Percentiles rank a stretch among this genome's conserved stretches.
phyloP scores from a whole-genome alignment of 176 grass and related monocot genomes.

The Paspalum vaginatum region DNA sequence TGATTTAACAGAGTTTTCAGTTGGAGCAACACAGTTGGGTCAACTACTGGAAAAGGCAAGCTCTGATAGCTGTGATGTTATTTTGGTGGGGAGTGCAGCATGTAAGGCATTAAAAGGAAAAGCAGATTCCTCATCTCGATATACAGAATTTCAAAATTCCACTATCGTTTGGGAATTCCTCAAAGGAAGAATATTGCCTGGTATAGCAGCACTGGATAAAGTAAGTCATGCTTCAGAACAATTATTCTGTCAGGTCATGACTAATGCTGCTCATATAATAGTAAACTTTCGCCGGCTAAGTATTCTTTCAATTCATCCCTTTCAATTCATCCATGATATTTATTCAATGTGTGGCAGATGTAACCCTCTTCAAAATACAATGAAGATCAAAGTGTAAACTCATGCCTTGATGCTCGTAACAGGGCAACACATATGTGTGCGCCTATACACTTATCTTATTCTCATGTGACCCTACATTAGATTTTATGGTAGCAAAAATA shows the following conservation, averaged over 20 bases:
- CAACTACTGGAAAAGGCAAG: conserved; percentile 60
- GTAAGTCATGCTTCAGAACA: conserved; percentile 52
- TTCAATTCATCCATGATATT: conserved; percentile 13
- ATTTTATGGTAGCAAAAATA: conserved; percentile 6
- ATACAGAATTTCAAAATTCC: conserved; percentile 57
- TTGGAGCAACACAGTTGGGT: conserved; percentile 57
- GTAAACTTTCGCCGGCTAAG: not conserved
- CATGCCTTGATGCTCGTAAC: not conserved
- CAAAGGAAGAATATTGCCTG: conserved; percentile 81
- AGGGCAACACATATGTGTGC: conserved; percentile 5
- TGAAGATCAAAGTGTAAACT: conserved; percentile 11
- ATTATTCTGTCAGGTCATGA: conserved; percentile 16
- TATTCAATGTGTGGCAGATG: not conserved
- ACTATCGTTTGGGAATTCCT: conserved; percentile 90
- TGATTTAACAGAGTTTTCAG: conserved; percentile 42
- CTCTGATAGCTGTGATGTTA: conserved; percentile 57
- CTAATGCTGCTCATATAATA: not conserved
- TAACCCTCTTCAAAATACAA: conserved; percentile 2
- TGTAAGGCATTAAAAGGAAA: conserved; percentile 63
- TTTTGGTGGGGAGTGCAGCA: conserved; percentile 67
- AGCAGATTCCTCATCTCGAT: conserved; percentile 41
- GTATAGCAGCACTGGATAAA: conserved; percentile 91
- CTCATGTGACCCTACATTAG: conserved; percentile 15
- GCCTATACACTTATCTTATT: conserved; percentile 17
- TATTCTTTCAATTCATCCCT: conserved; percentile 17